Conservation (phyloP, 1,284 basidiomycete genomes). For the Testicularia cyperi region DNA sequence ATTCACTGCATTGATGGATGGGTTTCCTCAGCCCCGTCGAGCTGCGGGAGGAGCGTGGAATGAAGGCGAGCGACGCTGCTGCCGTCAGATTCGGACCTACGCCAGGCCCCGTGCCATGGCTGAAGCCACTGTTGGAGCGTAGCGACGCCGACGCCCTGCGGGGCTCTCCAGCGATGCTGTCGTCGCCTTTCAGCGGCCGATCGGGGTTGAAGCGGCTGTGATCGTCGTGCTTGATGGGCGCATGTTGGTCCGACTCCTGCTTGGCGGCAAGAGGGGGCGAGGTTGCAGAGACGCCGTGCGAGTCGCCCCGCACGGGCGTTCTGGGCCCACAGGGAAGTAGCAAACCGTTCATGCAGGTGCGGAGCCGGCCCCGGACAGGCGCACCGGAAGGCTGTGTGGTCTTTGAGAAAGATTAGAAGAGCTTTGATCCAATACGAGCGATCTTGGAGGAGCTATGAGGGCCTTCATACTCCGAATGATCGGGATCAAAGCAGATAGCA, state of each 20-base stretch:
- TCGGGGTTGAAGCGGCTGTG: neutral
- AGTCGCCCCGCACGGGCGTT: constrained; percentile 28
- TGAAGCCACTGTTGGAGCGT: neutral
- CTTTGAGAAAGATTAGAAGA: constrained; percentile 8
- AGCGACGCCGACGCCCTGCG: constrained; percentile 2
- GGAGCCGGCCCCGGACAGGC: neutral
- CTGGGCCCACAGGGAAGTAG: constrained; percentile 33
- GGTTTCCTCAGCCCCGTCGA: constrained; percentile 30
- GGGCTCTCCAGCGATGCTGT: neutral
- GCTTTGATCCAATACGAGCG: constrained; percentile 26
- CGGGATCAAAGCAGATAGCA: neutral
- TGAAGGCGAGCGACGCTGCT: constrained; percentile 31
- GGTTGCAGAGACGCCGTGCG: constrained; percentile 6
- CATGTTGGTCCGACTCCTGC: too few relatives aligned
- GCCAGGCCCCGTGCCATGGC: too few relatives aligned
- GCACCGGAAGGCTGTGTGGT: constrained; percentile 3
- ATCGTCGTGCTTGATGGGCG: too few relatives aligned
- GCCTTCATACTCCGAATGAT: neutral
- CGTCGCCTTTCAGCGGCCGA: too few relatives aligned
- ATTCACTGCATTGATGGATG: constrained; percentile 29
- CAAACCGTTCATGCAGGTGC: constrained; percentile 31
- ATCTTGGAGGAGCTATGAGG: neutral
- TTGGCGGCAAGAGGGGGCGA: constrained; percentile 4
- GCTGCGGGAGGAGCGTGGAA: constrained; percentile 22
- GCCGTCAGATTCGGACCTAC: too few relatives aligned